These are phyloP conservation scores for Hygrophorus russula DNA, from an alignment of 768 basidiomycete species.

Conservation along the genomic window DNA sequence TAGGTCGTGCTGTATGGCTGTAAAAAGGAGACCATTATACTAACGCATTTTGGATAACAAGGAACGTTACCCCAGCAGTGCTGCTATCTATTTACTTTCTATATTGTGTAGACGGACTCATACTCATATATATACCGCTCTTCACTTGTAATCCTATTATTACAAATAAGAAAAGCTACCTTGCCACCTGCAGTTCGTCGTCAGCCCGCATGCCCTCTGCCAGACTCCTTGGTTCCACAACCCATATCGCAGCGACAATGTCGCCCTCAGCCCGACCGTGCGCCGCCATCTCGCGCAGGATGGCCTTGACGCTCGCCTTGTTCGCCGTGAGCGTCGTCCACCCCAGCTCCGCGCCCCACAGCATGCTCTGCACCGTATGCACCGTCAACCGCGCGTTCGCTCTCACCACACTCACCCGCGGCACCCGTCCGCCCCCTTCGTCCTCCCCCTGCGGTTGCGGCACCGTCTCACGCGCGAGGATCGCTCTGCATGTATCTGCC, in stretches of 20 bases:
- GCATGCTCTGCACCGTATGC: constrained; percentile 68
- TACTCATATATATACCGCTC: background rate
- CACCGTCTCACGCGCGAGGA: constrained; percentile 37
- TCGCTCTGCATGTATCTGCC: constrained; percentile 37
- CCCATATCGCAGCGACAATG: constrained; percentile 51
- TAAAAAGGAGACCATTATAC: too few relatives aligned
- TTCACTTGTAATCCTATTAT: background rate
- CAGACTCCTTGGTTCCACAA: constrained; percentile 71
- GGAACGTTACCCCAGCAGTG: too few relatives aligned
- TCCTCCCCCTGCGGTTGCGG: constrained; percentile 19
- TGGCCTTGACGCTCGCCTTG: constrained; percentile 59
- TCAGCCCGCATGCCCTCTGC: constrained; percentile 39
- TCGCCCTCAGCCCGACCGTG: constrained; percentile 8
- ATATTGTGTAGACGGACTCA: too few relatives aligned
- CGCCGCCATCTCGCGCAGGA: constrained; percentile 56
- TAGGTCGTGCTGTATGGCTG: too few relatives aligned
- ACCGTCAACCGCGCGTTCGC: constrained; percentile 53
- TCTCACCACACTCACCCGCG: constrained; percentile 41
- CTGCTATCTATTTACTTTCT: too few relatives aligned
- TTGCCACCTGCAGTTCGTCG: background rate
- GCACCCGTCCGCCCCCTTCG: constrained; percentile 32
- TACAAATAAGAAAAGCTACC: background rate
- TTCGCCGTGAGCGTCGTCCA: constrained; percentile 91
- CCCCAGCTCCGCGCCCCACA: constrained; percentile 52
- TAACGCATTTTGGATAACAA: too few relatives aligned